Base-by-base conservation (phyloP, 2,329 filamentous ascomycete species). In the Mycosphaerella sp. region DNA sequence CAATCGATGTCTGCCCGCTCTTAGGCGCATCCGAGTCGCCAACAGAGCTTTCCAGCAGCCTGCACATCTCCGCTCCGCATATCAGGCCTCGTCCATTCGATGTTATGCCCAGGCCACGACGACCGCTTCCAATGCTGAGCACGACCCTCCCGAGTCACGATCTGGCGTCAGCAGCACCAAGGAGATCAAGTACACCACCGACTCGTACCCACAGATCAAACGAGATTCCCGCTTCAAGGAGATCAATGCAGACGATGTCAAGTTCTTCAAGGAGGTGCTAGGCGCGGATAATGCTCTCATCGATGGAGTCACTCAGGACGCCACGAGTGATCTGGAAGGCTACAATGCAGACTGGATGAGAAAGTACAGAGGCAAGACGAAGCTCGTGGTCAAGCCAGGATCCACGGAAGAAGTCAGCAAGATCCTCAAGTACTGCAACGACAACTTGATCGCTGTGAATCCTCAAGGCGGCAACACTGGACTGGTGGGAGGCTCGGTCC, bases 311-410 rank as follows among this genome's bases (percentile, higher is more conserved):
- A 88, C 83, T 3, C 73, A 82, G 62, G 83, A 91, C 71, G 83
- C 83, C 11, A 75, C 78, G 2, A 87, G 88, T 64, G 93, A 97
- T 68, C 79, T 97, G 61, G 89, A 93, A 69, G 81, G 87, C 6
- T 98, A 90, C 79, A 98, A 98, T 73, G 83, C 85, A 69, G 93
- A 98, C 74, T 98, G 95, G 93, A 96, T 98, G 91, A 85, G 88
- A 73, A 98, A 98, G 75, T 98, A 95, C 76, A 85, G 88, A 57
- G 95, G 93, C 31, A 90, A 96, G 72, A 84, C 88, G 57, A 83
- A 85, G 67, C 76, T 98, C 26, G 90, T 97, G 4, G 75, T 98
- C 59, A 95, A 90, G 74, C 93, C 93, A 9, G 81, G 80, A 48
- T 86, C 82, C 12, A 92, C 89, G 0, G 84, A 92, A 65, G 86